phyloP scores from a whole-genome alignment of 2,329 filamentous ascomycete species.

The Saccharata proteae region DNA sequence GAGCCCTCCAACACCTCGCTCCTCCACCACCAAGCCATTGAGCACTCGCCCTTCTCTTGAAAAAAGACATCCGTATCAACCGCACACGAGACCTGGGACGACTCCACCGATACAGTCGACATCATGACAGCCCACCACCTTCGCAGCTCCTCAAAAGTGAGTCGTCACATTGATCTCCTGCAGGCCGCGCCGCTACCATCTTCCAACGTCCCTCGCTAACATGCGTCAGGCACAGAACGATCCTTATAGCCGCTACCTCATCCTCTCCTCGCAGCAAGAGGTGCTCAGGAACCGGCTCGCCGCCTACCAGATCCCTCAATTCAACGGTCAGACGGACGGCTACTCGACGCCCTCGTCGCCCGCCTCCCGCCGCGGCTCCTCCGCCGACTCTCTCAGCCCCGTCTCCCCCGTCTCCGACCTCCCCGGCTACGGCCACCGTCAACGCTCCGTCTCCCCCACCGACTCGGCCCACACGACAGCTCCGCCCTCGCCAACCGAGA shows the following conservation, averaged over 20 bases:
- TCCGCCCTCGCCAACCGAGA: conserved; percentile 5
- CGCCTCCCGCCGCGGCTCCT: conserved; percentile 12
- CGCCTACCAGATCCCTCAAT: conserved; percentile 20
- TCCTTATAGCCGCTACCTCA: conserved; percentile 27
- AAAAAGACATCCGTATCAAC: no score
- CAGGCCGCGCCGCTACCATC: no score
- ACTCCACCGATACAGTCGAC: no score
- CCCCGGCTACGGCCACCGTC: conserved; percentile 4
- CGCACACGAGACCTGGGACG: no score
- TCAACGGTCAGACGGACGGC: conserved; percentile 19
- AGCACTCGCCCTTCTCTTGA: no score
- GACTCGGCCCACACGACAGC: conserved; percentile 19
- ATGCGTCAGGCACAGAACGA: no score
- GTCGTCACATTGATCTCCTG: no score
- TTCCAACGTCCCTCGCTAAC: no score
- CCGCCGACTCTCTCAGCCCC: conserved; percentile 1
- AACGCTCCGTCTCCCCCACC: conserved; percentile 8
- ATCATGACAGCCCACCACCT: no score
- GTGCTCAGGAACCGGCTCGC: conserved; percentile 27
- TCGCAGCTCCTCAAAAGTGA: no score
- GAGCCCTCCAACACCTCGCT: no score
- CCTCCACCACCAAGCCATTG: no score
- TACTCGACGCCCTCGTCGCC: conserved; percentile 26
- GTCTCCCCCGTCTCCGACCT: conserved; percentile 4
- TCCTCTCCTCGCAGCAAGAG: conserved; percentile 29